Conservation (phyloP, 2,329 filamentous ascomycete genomes). For the Alternaria solani region DNA sequence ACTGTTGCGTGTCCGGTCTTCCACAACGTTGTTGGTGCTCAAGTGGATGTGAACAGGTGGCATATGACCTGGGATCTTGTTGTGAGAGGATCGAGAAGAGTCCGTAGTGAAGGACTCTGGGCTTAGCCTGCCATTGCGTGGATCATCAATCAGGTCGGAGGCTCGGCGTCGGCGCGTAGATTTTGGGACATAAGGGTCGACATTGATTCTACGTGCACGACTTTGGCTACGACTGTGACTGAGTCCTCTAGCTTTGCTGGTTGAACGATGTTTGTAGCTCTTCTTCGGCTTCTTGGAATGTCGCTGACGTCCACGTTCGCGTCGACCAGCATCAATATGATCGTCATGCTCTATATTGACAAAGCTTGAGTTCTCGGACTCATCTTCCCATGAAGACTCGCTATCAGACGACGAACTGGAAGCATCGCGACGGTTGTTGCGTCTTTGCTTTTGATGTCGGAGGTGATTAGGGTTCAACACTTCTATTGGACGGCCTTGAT, state of each 20-base stretch:
- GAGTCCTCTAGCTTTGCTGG: conserved; percentile 19
- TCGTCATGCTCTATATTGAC: conserved; percentile 31
- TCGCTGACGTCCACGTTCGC: conserved; percentile 24
- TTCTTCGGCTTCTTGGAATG: conserved; percentile 21
- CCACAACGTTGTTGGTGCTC: conserved; percentile 18
- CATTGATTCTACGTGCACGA: conserved; percentile 15
- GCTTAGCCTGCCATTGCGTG: conserved; percentile 29
- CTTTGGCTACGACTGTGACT: conserved; percentile 16
- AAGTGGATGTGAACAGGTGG: conserved; percentile 35
- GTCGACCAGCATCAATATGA: conserved; percentile 24
- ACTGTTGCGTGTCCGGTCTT: conserved; percentile 22
- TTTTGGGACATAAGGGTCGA: conserved; percentile 18
- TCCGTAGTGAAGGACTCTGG: conserved; percentile 20
- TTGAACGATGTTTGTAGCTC: conserved; percentile 16
- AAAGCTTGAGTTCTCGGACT: conserved; percentile 23
- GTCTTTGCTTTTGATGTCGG: conserved; percentile 27
- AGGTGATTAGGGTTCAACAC: conserved; percentile 15
- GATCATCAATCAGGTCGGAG: conserved; percentile 22
- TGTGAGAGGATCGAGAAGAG: conserved; percentile 27
- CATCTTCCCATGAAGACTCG: conserved; percentile 24
- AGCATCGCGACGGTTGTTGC: conserved; percentile 15
- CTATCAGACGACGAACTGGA: conserved; percentile 25
- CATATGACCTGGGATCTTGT: conserved; percentile 9
- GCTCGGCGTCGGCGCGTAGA: conserved; percentile 19
- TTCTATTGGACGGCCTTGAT: conserved; percentile 15